Evolutionary conservation across 2,329 filamentous ascomycete species (phyloP).

Genomic region (Alternaria solani): DNA sequence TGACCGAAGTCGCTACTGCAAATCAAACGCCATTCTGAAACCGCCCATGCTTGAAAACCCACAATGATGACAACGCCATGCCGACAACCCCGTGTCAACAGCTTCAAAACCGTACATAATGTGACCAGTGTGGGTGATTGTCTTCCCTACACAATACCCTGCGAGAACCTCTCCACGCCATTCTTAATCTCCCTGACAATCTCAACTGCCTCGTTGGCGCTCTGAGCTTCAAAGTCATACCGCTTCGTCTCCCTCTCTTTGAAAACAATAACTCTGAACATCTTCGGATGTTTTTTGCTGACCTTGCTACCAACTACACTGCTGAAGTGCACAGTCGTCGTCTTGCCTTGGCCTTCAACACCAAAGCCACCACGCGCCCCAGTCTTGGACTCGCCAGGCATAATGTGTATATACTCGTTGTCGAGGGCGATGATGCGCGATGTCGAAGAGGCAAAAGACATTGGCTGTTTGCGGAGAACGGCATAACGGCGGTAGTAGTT

Average conservation of each 20-base stretch:
- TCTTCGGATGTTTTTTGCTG: constrained; percentile 78
- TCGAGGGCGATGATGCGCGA: constrained; percentile 81
- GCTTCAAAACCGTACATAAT: background rate
- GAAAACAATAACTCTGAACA: constrained; percentile 82
- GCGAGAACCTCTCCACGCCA: constrained; percentile 72
- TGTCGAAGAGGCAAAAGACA: constrained; percentile 79
- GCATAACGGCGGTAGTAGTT: constrained; percentile 74
- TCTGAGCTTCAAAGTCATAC: constrained; percentile 85
- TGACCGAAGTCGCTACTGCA: background rate
- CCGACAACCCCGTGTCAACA: background rate
- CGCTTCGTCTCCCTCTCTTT: constrained; percentile 78
- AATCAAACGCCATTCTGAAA: background rate
- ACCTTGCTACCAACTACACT: constrained; percentile 85
- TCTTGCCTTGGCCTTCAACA: constrained; percentile 64
- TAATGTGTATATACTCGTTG: constrained; percentile 86
- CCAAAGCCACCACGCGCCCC: constrained; percentile 24
- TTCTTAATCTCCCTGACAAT: constrained; percentile 82
- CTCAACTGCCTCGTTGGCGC: constrained; percentile 74
- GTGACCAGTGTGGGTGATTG: background rate
- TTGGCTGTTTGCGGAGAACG: constrained; percentile 82
- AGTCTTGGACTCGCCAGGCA: constrained; percentile 70
- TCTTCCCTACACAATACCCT: constrained; percentile 50
- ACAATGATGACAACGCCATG: background rate
- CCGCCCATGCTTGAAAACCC: background rate
- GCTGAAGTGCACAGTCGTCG: constrained; percentile 82